Base-by-base conservation (phyloP, 208 protist genomes). In the Trypanosoma scelopori region DNA sequence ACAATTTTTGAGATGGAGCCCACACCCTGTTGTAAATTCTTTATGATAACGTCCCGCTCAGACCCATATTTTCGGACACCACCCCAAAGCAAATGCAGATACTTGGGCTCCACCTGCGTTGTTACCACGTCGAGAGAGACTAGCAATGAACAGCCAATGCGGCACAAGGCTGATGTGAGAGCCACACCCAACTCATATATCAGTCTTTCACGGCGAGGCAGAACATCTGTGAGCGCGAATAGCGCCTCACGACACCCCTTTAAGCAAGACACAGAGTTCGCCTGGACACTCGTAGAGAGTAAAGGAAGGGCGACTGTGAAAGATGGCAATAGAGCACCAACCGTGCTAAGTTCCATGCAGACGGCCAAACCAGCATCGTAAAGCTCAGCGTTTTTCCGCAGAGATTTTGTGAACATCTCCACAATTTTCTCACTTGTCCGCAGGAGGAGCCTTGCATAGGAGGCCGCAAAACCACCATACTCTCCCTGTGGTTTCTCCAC, bases 11-110 rank as follows among this genome's bases (percentile, higher is more conserved):
- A 77, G 30, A 93, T 79, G 23, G 76, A 56, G 9, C 91, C 91
- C 15, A 93, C 81, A 39, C 91, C 88, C 25, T 89, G 71, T 43
- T 91, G 83, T n/a, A 96, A 64, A 53, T 91, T 92, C 60, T 85
- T 91, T 45, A 96, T 84, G 15, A 92, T 69, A 15, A 78, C 70
- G 76, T 94, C 88, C 3, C 91, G 74, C 55, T 91, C 85, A 20
- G 79, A 88, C 30, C 78, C 82, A 3, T 68, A 48, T 13, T 78
- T 79, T 9, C 85, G 79, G 59, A 79, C 64, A 0, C 91, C 89
- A 45, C 80, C 78, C 43, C 80, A 79, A 20, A 96, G 57, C 16
- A 96, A 55, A 28, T 66, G 48, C 0, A 91, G 49, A 57, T 84
- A 92, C n/a, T 78, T 68, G 9, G 65, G 25, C 30, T 69, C 51